A percentile compares a stretch with the other conserved stretches of the same genome.
phyloP scores from a whole-genome alignment of 345 rosid genomes.

The Aegle marmelos region DNA sequence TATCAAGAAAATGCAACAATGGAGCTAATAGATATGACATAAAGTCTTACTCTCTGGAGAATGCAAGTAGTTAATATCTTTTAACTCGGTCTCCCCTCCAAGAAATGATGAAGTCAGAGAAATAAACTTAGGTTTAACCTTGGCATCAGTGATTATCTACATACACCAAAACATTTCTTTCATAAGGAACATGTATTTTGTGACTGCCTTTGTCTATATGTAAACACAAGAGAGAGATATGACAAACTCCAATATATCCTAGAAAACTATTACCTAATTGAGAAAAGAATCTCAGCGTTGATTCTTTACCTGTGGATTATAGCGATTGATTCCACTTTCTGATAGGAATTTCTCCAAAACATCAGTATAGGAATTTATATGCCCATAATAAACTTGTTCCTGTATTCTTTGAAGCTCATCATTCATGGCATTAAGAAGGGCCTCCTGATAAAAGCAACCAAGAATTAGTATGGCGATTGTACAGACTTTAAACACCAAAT shows the following conservation, averaged over 20 bases:
- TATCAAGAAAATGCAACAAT: conserved; percentile 15
- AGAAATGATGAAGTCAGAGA: conserved; percentile 62
- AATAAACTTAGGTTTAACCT: conserved; percentile 60
- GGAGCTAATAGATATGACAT: conserved; percentile 14
- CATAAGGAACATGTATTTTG: not conserved
- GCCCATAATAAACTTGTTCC: conserved; percentile 94
- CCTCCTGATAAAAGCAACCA: conserved; percentile 54
- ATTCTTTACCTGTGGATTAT: conserved; percentile 78
- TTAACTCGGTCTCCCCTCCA: conserved; percentile 56
- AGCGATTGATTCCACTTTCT: conserved; percentile 86
- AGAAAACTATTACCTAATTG: not conserved
- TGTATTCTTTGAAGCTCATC: conserved; percentile 93
- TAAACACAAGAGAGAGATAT: not conserved
- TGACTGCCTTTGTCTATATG: not conserved
- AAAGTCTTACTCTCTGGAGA: conserved; percentile 65
- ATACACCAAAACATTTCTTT: conserved; percentile 16
- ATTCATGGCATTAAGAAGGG: conserved; percentile 88
- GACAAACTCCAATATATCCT: not conserved
- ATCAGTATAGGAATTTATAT: conserved; percentile 77
- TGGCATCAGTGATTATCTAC: conserved; percentile 67
- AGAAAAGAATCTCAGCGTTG: conserved; percentile 12
- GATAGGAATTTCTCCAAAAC: conserved; percentile 82
- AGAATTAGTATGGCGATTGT: not conserved
- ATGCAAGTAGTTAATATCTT: conserved; percentile 79
- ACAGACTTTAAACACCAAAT: not conserved